Conservation (phyloP, 2,329 filamentous ascomycete species). For the Sclerotinia sclerotiorum region DNA sequence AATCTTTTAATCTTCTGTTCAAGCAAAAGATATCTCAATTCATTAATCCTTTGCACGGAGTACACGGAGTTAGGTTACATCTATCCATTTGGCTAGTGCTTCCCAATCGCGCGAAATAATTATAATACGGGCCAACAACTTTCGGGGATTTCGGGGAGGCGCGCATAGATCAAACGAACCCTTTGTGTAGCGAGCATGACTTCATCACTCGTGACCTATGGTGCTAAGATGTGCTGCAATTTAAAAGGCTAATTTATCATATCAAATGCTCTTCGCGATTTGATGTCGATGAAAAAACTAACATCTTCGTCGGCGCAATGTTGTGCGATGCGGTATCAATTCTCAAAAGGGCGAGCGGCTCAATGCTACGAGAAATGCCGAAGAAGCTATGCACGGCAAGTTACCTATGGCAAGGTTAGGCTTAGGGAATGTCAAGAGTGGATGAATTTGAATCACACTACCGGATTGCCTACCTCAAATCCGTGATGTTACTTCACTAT, state of each 20-base stretch:
- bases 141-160: neutral
- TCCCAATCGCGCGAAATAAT: neutral
- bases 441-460: neutral
- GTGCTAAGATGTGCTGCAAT: neutral
- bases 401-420: too few relatives aligned
- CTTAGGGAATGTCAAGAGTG: too few relatives aligned
- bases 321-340: neutral
- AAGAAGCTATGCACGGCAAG: neutral
- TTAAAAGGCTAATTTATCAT: neutral
- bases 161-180: neutral
- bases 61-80: too few relatives aligned
- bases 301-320: slow-evolving; percentile 6
- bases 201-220: neutral
- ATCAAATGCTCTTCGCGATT: neutral
- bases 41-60: neutral
- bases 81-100: neutral
- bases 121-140: neutral
- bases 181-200: neutral
- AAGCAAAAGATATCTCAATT: neutral
- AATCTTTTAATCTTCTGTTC: neutral
- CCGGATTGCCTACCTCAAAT: neutral
- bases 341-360: neutral
- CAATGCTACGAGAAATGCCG: neutral
- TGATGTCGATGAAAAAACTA: slow-evolving; percentile 6
- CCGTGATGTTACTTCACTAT: neutral